phyloP scores from a whole-genome alignment of 1,284 basidiomycete genomes.

The Mycosarcoma mackinlayi region DNA sequence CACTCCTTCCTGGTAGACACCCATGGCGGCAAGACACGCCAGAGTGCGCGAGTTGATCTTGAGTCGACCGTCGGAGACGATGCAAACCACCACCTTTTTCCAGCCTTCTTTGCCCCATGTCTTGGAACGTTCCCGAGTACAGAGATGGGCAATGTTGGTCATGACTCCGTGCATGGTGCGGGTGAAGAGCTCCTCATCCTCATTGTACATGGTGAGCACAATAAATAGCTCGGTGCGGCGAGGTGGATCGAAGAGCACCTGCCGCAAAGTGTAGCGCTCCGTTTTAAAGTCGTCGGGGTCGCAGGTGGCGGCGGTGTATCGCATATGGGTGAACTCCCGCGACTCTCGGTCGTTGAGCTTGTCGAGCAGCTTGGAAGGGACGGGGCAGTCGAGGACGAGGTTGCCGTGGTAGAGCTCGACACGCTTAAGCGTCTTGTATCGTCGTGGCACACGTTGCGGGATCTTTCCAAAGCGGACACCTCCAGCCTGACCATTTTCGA shows the following conservation, averaged over 20 bases:
- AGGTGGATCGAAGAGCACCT: constrained; percentile 63
- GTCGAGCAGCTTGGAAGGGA: constrained; percentile 57
- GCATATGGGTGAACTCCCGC: constrained; percentile 83
- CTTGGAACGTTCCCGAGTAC: constrained; percentile 82
- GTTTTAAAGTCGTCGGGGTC: constrained; percentile 87
- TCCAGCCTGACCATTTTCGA: constrained; percentile 51
- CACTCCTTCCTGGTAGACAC: constrained; percentile 89
- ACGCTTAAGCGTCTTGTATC: constrained; percentile 64
- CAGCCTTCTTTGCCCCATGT: constrained; percentile 97
- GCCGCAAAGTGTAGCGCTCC: constrained; percentile 63
- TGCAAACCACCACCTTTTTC: constrained; percentile 80
- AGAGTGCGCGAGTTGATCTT: constrained; percentile 92
- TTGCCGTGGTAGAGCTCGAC: constrained; percentile 66
- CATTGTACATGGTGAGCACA: constrained; percentile 66
- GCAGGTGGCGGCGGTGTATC: constrained; percentile 65
- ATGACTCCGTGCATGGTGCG: constrained; percentile 67
- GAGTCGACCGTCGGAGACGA: constrained; percentile 92
- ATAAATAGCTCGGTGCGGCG: constrained; percentile 66
- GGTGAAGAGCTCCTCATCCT: constrained; percentile 58
- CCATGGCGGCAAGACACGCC: constrained; percentile 85
- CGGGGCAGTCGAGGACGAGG: constrained; percentile 66
- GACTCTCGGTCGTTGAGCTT: constrained; percentile 82
- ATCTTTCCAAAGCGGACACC: constrained; percentile 61
- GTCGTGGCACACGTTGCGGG: constrained; percentile 61
- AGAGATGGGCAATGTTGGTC: constrained; percentile 73